Evolutionary conservation across 805 yeast species (phyloP).

Genomic region (Zygoascus ofunaensis): DNA sequence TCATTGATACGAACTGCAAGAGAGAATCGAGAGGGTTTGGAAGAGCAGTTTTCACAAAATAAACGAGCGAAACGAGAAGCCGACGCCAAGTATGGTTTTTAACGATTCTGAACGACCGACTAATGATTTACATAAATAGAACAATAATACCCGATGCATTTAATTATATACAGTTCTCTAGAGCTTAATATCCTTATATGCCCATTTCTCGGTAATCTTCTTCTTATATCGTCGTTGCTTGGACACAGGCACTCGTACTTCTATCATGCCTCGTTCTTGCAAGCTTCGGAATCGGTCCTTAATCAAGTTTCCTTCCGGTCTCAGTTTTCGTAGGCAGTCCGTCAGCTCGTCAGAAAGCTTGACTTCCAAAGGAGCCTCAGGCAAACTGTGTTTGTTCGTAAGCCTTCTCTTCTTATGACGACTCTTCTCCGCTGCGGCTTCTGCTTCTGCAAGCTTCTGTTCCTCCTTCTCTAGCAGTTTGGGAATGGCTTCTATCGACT

Average conservation of each 20-base stretch:
- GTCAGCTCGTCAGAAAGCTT: constrained; percentile 83
- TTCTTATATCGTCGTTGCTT: constrained; percentile 59
- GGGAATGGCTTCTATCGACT: constrained; percentile 44
- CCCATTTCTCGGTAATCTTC: constrained; percentile 85
- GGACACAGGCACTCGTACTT: constrained; percentile 64
- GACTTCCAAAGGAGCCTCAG: constrained; percentile 50
- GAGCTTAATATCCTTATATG: constrained; percentile 65
- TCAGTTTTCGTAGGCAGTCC: constrained; percentile 72
- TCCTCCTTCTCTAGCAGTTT: constrained; percentile 20
- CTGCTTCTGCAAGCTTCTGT: constrained; percentile 14
- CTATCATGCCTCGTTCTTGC: constrained; percentile 81
- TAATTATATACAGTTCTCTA: background rate
- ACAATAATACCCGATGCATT: background rate
- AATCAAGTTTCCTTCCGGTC: constrained; percentile 82
- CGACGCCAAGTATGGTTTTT: constrained; percentile 26
- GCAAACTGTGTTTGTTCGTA: constrained; percentile 39
- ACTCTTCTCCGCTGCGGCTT: constrained; percentile 17
- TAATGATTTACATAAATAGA: background rate
- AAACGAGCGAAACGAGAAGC: constrained; percentile 21
- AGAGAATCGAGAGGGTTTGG: constrained; percentile 27
- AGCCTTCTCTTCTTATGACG: constrained; percentile 13
- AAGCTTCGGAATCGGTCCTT: constrained; percentile 73
- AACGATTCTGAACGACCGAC: background rate
- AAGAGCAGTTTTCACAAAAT: constrained; percentile 23
- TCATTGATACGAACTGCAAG: constrained; percentile 25